Conservation (phyloP, 139 green algal species). For the Zygnema cylindricum region DNA sequence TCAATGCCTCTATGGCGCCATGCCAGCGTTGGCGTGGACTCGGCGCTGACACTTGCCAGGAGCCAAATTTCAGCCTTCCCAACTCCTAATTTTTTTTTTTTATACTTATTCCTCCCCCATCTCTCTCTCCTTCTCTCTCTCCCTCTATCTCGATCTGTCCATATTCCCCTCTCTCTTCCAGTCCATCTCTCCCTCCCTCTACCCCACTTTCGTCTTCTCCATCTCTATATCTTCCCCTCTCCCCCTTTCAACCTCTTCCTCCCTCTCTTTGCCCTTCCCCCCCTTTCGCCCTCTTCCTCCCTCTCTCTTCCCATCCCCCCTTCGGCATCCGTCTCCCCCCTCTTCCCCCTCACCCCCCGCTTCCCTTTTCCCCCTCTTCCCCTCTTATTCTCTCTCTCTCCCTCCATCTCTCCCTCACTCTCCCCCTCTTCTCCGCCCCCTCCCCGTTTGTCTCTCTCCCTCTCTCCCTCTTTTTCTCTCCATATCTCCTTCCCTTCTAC, state of each 20-base stretch:
- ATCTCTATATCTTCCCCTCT: not conserved
- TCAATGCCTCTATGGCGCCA: not conserved
- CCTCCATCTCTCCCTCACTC: not conserved
- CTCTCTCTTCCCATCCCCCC: not conserved
- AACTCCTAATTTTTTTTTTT: not conserved
- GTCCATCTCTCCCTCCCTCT: not conserved
- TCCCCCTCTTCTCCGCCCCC: not conserved
- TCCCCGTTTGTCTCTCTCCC: not conserved
- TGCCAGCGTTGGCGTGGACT: too few relatives aligned
- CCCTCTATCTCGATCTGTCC: too few relatives aligned
- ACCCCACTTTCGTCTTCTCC: not conserved
- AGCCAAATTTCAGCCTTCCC: not conserved
- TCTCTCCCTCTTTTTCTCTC: not conserved
- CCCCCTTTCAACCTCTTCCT: not conserved
- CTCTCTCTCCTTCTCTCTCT: not conserved
- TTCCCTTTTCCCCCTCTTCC: not conserved
- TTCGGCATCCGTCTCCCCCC: not conserved
- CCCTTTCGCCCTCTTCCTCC: not conserved
- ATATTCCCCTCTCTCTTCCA: not conserved
- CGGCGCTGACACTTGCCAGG: too few relatives aligned
- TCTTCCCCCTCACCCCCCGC: constrained; percentile 13
- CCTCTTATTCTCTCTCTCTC: not conserved
- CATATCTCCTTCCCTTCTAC: too few relatives aligned
- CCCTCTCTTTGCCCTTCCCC: not conserved
- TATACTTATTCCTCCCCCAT: not conserved